These are phyloP conservation scores for Scutellaria baicalensis DNA, from an alignment of 257 asterid genomes.

Conservation along the genomic window DNA sequence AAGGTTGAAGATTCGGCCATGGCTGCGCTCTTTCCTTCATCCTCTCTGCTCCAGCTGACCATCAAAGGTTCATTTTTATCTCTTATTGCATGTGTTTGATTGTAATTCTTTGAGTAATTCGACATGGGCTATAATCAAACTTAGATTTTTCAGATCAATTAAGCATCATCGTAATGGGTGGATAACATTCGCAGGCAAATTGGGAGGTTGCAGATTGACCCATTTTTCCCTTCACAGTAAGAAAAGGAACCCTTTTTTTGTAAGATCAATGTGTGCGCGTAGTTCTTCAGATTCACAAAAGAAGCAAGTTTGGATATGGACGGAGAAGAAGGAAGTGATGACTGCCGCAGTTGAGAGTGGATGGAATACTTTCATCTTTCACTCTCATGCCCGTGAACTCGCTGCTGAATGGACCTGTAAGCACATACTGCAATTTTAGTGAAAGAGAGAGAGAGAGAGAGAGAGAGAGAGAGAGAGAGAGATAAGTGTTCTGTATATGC, in stretches of 20 bases:
- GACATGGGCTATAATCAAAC: not conserved
- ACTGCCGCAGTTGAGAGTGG: constrained; percentile 89
- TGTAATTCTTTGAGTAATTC: not conserved
- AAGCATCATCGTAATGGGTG: constrained; percentile 2
- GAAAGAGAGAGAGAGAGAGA: too few relatives aligned
- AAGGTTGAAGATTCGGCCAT: not conserved
- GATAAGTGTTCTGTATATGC: not conserved
- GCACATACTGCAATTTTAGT: not conserved
- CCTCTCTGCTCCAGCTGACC: constrained; percentile 19
- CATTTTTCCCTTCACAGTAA: constrained; percentile 1
- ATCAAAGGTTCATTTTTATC: constrained; percentile 13
- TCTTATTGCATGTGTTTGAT: not conserved
- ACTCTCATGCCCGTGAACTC: constrained; percentile 39
- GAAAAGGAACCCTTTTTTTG: constrained; percentile 4
- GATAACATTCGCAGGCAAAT: constrained; percentile 32
- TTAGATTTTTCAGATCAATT: not conserved
- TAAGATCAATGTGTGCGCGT: constrained; percentile 16
- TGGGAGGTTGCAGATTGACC: constrained; percentile 28
- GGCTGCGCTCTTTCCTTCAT: constrained; percentile 26
- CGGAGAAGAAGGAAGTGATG: constrained; percentile 78
- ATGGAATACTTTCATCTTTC: constrained; percentile 71
- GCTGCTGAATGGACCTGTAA: constrained; percentile 80
- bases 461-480: too few relatives aligned
- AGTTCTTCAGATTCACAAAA: constrained; percentile 12
- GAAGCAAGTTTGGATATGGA: constrained; percentile 86